Evolutionary conservation across 768 basidiomycete species (phyloP), one percentile per base, ranked within the genome.

Genomic region (Amanita thiersii): DNA sequence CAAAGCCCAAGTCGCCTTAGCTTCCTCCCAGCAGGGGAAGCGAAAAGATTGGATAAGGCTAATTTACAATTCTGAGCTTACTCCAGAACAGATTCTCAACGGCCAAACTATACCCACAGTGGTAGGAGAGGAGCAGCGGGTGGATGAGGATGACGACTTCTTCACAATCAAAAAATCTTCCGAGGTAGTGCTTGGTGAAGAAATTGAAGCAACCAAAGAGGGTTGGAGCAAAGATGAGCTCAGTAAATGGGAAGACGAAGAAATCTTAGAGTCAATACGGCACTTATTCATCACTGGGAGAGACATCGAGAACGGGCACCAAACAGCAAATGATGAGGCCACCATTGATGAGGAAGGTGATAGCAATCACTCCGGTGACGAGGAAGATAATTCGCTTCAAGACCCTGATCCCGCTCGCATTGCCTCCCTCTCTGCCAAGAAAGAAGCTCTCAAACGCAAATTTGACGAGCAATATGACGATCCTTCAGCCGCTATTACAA

Each of bases 391-490:
- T 5, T 15, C 45, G 29, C 31, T 48, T 2, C 42, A 40, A 14
- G 51, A 57, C 35, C 58, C 62, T 11, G 63, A 71, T 44, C 55
- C 64, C 0, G 51, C 66, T 9, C 64, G 66, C 21, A 71, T 70
- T 19, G 65, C 67, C 21, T 68, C 73, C 1, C 78, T 97, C 25
- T 77, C 84, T 6, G 72, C 75, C 21, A 97, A 94, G 66, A 97
- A 97, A 65, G 89, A 87, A 51, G 77, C 73, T 2, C 73, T 97
- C 45, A 96, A 96, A 62, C 79, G 81, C 50, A 93, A 94, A 59
- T 99, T 99, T 56, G 89, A 99, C 61, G 88, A 90, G 52, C 86
- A 94, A 61, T 97, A 97, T 60, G 91, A 96, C 57, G 89, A 92
- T 50, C 85, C 86, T 2, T 83, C 86, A 32, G 70, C 73, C 12